phyloP scores from a whole-genome alignment of 2,329 filamentous ascomycete genomes.

The Arthrobotrys iridis region DNA sequence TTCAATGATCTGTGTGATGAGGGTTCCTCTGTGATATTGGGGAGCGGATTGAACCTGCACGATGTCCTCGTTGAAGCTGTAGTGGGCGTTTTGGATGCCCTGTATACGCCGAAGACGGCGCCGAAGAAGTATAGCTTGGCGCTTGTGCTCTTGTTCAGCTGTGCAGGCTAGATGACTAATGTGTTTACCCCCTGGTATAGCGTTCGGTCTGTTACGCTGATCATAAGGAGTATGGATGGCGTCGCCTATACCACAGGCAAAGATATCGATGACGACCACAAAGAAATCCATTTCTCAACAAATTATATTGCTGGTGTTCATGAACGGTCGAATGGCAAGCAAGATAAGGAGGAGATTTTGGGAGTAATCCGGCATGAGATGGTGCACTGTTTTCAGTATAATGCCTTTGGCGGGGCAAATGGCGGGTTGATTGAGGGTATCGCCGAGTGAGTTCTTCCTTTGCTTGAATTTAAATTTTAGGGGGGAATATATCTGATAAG shows the following conservation, averaged over 20 bases:
- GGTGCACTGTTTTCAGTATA: conserved; percentile 92
- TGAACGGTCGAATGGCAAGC: conserved; percentile 58
- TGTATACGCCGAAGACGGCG: conserved; percentile 69
- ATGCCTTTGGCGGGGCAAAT: conserved; percentile 70
- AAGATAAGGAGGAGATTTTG: conserved; percentile 71
- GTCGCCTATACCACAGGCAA: conserved; percentile 88
- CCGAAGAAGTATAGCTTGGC: conserved; percentile 56
- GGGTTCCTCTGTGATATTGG: conserved; percentile 74
- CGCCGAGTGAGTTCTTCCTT: conserved; percentile 68
- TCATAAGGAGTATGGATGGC: conserved; percentile 80
- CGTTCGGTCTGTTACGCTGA: conserved; percentile 82
- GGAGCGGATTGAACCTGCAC: conserved; percentile 69
- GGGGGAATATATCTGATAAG: too few species aligned
- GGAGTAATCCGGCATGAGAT: conserved; percentile 92
- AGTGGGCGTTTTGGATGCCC: conserved; percentile 73
- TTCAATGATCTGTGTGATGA: conserved; percentile 69
- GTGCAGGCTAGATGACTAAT: conserved; percentile 38
- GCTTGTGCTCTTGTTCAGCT: not conserved
- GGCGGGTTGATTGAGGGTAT: conserved; percentile 89
- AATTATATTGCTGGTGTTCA: conserved; percentile 72
- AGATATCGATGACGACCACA: conserved; percentile 84
- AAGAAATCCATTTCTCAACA: conserved; percentile 89
- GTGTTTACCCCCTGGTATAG: conserved; percentile 62
- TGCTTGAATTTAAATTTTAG: not conserved
- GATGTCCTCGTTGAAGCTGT: conserved; percentile 72